phyloP scores from a whole-genome alignment of 768 basidiomycete genomes.

The Mycena capillaripes region DNA sequence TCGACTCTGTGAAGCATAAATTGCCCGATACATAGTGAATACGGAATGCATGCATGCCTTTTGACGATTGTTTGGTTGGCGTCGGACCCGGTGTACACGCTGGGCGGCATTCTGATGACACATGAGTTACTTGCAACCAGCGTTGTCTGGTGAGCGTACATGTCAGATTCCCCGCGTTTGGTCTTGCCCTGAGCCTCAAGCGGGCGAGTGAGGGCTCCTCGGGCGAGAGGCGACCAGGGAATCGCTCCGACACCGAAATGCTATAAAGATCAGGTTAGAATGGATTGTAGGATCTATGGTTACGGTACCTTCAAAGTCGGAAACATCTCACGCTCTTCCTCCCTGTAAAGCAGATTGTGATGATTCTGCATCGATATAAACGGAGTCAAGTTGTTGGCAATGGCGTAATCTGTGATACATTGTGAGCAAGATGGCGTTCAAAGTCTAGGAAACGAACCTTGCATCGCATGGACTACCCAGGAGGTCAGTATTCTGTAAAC shows the following conservation, averaged over 20 bases:
- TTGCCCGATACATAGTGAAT: not conserved
- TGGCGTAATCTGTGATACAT: constrained; percentile 65
- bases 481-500: not conserved
- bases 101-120: constrained; percentile 13
- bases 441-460: constrained; percentile 50
- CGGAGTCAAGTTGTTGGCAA: constrained; percentile 67
- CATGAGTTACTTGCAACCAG: not conserved
- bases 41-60: constrained; percentile 9
- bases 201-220: constrained; percentile 62
- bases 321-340: constrained; percentile 77
- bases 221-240: constrained; percentile 72
- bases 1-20: constrained; percentile 57
- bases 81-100: constrained; percentile 30
- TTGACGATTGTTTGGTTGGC: constrained; percentile 28
- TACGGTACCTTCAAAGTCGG: constrained; percentile 63
- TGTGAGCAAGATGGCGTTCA: not conserved
- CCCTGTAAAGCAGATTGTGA: constrained; percentile 71
- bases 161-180: constrained; percentile 52
- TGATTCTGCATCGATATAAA: constrained; percentile 83
- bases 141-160: constrained; percentile 37
- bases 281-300: not conserved
- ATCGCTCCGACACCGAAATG: constrained; percentile 68
- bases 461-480: constrained; percentile 65
- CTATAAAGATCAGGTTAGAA: constrained; percentile 36
- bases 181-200: constrained; percentile 48